These are phyloP conservation scores for Solanum arcanum DNA, from an alignment of 257 asterid genomes.

Conservation along the genomic window DNA sequence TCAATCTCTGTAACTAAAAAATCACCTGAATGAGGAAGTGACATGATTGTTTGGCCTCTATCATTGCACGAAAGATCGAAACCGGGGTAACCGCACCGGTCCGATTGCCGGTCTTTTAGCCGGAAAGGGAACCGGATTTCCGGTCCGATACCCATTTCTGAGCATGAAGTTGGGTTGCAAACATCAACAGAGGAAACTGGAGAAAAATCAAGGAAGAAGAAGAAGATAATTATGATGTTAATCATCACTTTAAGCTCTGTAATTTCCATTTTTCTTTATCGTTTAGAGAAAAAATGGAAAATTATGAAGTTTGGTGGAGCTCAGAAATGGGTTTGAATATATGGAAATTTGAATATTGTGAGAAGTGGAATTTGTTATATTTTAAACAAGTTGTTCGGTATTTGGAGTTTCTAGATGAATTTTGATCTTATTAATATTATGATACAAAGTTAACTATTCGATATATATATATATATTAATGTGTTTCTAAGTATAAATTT, in stretches of 20 bases:
- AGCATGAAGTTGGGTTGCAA: conserved; percentile 25
- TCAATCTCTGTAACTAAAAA: conserved; percentile 52
- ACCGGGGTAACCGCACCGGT: conserved; percentile 54
- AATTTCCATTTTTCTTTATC: not conserved
- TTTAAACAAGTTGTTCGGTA: not conserved
- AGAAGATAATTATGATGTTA: not conserved
- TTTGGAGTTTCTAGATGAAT: not conserved
- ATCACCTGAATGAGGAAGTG: conserved; percentile 59
- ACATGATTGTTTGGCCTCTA: conserved; percentile 31
- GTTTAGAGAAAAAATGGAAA: not conserved
- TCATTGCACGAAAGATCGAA: conserved; percentile 63
- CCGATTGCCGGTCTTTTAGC: conserved; percentile 16
- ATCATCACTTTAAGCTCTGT: not conserved
- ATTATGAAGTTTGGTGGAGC: not conserved
- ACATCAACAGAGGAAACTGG: conserved; percentile 8
- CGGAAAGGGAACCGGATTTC: conserved; percentile 68
- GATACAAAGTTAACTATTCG: not conserved
- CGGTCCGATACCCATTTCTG: conserved; percentile 20
- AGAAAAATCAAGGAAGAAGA: not conserved
- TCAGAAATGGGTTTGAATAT: not conserved
- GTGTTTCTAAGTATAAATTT: accelerated
- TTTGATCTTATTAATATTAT: not conserved
- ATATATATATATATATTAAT: no score
- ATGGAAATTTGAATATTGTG: not conserved
- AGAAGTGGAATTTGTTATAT: not conserved